Conservation (phyloP, 2,329 filamentous ascomycete genomes). For the Neonectria ditissima region DNA sequence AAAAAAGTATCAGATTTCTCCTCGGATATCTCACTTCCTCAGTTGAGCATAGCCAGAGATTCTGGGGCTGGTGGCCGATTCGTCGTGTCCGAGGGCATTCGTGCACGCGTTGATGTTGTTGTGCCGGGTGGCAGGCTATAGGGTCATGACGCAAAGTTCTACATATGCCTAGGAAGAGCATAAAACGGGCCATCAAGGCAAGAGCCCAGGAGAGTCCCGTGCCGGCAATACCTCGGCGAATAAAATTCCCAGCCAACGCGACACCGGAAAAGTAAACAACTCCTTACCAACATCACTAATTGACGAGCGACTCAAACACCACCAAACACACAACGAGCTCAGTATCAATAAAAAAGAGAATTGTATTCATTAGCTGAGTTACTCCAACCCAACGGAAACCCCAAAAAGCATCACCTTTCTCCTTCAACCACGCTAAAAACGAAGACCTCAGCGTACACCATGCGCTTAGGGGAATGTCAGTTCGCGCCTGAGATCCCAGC, state of each 20-base stretch:
- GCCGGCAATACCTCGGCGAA: not conserved
- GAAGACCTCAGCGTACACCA: not conserved
- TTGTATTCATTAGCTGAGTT: not conserved
- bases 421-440: not conserved
- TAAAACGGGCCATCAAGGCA: too few relatives aligned
- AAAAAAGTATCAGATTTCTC: not conserved
- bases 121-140: too few relatives aligned
- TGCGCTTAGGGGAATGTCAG: slow-evolving; percentile 3
- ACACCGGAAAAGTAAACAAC: not conserved
- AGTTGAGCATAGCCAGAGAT: not conserved
- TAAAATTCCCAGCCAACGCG: not conserved
- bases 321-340: too few relatives aligned
- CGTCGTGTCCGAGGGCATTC: not conserved
- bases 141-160: too few relatives aligned
- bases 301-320: too few relatives aligned
- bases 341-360: not conserved
- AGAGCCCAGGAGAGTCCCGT: not conserved
- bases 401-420: not conserved
- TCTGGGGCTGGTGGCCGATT: not conserved
- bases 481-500: slow-evolving; percentile 1
- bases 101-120: not conserved
- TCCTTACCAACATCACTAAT: not conserved
- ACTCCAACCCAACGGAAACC: not conserved
- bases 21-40: not conserved
- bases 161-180: too few relatives aligned